Conservation (phyloP, 2,329 filamentous ascomycete species). For the Pseudogymnoascus sp. region DNA sequence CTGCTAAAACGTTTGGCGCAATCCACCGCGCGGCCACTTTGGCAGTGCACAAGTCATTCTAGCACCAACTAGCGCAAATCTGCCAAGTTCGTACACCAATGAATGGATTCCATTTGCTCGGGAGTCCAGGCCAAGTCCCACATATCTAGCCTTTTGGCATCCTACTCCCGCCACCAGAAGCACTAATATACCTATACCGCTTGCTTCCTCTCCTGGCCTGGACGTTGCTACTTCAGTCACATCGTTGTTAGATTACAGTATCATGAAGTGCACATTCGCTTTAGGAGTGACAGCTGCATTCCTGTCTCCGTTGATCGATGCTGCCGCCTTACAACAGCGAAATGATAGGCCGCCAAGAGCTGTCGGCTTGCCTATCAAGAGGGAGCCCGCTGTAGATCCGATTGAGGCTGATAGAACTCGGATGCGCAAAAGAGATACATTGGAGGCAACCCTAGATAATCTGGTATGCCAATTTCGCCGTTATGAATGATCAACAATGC, state of each 20-base stretch:
- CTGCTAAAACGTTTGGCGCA: not conserved
- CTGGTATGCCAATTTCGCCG: constrained; percentile 35
- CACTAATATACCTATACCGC: not conserved
- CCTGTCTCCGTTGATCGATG: constrained; percentile 22
- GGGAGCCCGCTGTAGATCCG: constrained; percentile 21
- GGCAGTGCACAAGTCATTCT: constrained; percentile 2
- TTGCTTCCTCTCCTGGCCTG: not conserved
- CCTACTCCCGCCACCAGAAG: not conserved
- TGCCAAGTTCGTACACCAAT: not conserved
- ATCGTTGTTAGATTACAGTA: not conserved
- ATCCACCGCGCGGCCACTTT: not conserved
- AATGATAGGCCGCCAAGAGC: constrained; percentile 23
- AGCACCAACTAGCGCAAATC: not conserved
- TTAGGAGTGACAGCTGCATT: constrained; percentile 21
- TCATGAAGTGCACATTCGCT: not conserved
- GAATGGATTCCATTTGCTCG: not conserved
- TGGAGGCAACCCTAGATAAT: constrained; percentile 45
- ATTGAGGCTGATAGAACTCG: constrained; percentile 30
- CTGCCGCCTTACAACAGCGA: constrained; percentile 21
- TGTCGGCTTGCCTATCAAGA: constrained; percentile 25
- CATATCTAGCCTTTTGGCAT: not conserved
- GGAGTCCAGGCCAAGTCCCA: not conserved
- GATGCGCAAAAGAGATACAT: constrained; percentile 31
- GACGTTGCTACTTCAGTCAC: not conserved
- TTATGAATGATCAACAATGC: constrained; percentile 10